A percentile compares a stretch with the other conserved stretches of the same genome.
These are phyloP conservation scores for Verticillium longisporum DNA, from an alignment of 2,329 filamentous ascomycete species.

Conservation along the genomic window DNA sequence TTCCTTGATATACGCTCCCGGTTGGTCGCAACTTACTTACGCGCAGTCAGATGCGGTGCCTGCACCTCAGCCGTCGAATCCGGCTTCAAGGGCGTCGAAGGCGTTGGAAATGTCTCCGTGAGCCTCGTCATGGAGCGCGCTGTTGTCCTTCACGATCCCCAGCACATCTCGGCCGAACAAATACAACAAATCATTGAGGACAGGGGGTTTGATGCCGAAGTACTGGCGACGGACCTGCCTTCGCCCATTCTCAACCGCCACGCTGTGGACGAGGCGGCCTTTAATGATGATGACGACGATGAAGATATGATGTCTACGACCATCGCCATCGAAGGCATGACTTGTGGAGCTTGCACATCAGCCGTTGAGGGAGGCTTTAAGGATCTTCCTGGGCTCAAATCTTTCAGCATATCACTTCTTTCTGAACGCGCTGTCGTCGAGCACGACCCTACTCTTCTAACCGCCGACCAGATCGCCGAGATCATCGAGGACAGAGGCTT, in stretches of 20 bases:
- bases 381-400: slow-evolving; percentile 63
- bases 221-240: slow-evolving; percentile 75
- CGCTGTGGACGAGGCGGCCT: slow-evolving; percentile 23
- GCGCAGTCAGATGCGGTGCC: slow-evolving; percentile 67
- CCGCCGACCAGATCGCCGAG: slow-evolving; percentile 46
- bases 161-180: slow-evolving; percentile 63
- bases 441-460: slow-evolving; percentile 57
- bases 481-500: slow-evolving; percentile 70
- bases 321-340: slow-evolving; percentile 80
- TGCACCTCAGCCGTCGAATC: slow-evolving; percentile 94
- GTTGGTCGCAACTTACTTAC: slow-evolving; percentile 1
- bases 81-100: slow-evolving; percentile 75
- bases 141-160: slow-evolving; percentile 84
- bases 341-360: slow-evolving; percentile 82
- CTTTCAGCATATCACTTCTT: slow-evolving; percentile 75
- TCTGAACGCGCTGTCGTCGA: slow-evolving; percentile 82
- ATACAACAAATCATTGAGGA: slow-evolving; percentile 86
- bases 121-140: slow-evolving; percentile 93
- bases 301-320: slow-evolving; percentile 58
- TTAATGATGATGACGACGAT: slow-evolving; percentile 29
- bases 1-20: slow-evolving; percentile 13
- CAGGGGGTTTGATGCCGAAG: slow-evolving; percentile 81
- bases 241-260: slow-evolving; percentile 37
- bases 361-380: slow-evolving; percentile 78
- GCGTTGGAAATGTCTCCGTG: slow-evolving; percentile 81